phyloP scores from a whole-genome alignment of 257 asterid species.

The Mentha longifolia region DNA sequence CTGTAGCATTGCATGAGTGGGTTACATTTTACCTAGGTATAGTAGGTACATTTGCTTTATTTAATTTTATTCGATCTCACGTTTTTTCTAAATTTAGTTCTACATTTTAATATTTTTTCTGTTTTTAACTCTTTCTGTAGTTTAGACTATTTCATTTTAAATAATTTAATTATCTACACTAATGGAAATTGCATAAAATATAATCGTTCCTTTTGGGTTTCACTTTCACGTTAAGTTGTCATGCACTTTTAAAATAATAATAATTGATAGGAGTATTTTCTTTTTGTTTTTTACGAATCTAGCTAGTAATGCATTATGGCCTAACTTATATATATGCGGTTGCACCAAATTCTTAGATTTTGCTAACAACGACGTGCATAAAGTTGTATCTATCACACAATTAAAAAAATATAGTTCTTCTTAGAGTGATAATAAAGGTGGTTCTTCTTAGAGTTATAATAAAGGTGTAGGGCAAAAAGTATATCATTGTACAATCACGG shows the following conservation, averaged over 20 bases:
- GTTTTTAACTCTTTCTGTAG: not conserved
- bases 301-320: constrained; percentile 19
- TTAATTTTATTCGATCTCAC: too few species aligned
- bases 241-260: not conserved
- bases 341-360: not conserved
- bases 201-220: not conserved
- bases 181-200: constrained; percentile 11
- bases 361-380: not conserved
- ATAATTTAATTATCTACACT: not conserved
- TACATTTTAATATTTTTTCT: not conserved
- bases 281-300: constrained; percentile 17
- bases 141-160: not conserved
- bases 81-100: not conserved
- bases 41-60: not conserved
- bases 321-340: constrained; percentile 24
- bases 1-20: constrained; percentile 29
- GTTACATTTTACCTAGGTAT: not conserved
- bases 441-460: too few species aligned
- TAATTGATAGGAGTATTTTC: not conserved
- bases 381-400: not conserved
- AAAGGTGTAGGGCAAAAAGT: too few species aligned
- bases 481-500: too few species aligned
- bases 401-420: too few species aligned
- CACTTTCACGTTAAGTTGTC: constrained; percentile 19
- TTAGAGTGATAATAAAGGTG: too few species aligned